Evolutionary conservation across 352 stramenopile genomes (phyloP), one percentile per base, ranked within the genome.

Genomic region (Pseudoperonospora humuli): DNA sequence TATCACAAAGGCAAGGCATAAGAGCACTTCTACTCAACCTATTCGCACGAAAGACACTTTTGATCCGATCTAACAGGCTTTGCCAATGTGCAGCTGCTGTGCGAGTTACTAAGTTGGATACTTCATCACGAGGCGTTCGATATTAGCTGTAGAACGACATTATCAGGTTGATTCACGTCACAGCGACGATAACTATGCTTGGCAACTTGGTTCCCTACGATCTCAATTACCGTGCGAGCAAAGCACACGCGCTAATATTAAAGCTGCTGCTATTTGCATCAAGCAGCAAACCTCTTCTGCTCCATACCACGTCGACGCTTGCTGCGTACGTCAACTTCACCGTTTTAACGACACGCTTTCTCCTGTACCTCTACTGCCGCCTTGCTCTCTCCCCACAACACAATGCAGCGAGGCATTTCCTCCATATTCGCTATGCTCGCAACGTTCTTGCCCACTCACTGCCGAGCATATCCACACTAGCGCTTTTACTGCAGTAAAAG

Each of bases 141-240:
- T 42, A 43, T 55, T 34, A 43, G 48, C 54, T 59, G 39, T 59
- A 63, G 54, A 42, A 63, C 54, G 53, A 25, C 39, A 23, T 55
- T 55, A 50, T 32, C 28, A 54, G 38, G 39, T 47, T 36, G 11
- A 23, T 28, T 27, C 27, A 59, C 42, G 49, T 60, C 54, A 64
- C 6, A n/a, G n/a, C n/a, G n/a, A n/a, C n/a, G n/a, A 7, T 38
- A 17, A 10, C 50, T 49, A 41, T 24, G 8, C 14, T 13, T 33
- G n/a, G n/a, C n/a, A n/a, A n/a, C n/a, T 19, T n/a, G 43, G 21
- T 51, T 48, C 39, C 33, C 37, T 54, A 58, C 49, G 26, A 49
- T 58, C 48, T 58, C 46, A 56, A 33, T 45, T 32, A 4, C 26
- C 26, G n/a, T n/a, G n/a, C n/a, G n/a, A n/a, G n/a, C n/a, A n/a